Base-by-base conservation (phyloP, 164 flowering plant species). In the grape (Vitis vinifera) region DNA sequence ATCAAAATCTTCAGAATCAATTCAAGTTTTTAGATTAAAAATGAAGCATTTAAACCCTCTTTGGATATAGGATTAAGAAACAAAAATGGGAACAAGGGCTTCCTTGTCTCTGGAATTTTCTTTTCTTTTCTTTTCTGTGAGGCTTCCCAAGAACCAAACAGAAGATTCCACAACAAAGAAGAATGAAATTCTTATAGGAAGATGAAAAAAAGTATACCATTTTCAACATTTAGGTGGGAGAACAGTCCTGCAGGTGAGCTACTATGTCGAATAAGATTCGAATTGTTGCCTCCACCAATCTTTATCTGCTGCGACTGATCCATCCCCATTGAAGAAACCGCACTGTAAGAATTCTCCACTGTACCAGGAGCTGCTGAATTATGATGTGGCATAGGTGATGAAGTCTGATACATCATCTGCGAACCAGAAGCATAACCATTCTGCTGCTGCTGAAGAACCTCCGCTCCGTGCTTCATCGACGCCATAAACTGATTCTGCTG, bases 241-340 rank as follows among this genome's bases (percentile, higher is more conserved):
- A 91, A 88, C 3, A 93, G 66, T 14, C 99, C 99, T 7, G 97
- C 93, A 31, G 99, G 99, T 2, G 96, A 95, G 80, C 99, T 95
- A 63, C 86, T 91, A 23, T 91, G 96, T 9, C 98, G 85, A 51
- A 85, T 73, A 23, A 94, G 92, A 79, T 84, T 84, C 8, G 90
- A 81, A 70, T 59, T 57, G 65, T 63, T 76, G 44, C 63, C 77
- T 51, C 71, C 71, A 8, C 70, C 78, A 29, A 75, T 77, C 70
- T 81, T 85, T 78, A 79, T 65, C 55, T 19, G 81, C 15, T 81
- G 70, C 50, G 55, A 62, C 10, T 60, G 76, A 51, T 77, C 77
- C 69, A 75, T 51, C 9, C 66, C 78, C 75, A 68, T 52, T 9
- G 88, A 74, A 71, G 59, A 75, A 66, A 71, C 52, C 48, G 23